Base-by-base conservation (phyloP, 345 rosid genomes). In the Sonneratia alba region DNA sequence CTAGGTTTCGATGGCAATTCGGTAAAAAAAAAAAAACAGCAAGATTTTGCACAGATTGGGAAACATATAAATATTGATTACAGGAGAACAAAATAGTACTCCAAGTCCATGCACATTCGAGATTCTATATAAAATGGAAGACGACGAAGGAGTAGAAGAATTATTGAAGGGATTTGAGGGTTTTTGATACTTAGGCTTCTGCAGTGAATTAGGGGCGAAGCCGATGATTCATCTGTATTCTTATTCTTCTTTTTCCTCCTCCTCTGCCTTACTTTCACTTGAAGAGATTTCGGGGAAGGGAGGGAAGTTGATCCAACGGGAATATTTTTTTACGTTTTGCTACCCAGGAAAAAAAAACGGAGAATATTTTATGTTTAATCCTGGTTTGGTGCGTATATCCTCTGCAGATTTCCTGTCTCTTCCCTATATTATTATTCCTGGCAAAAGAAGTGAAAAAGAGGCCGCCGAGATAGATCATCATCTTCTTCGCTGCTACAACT, bases 1-100 rank as follows among this genome's bases (percentile, higher is more conserved):
- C 79, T 83, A 82, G 94, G 89, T 85, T 89, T 83, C 77, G 80
- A 79, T 78, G 79, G 79, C 74, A 81, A 78, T 81, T 76, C 73
- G 76, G 82, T 70, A 75, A 80, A 75, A 67, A 75, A 80, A 75
- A 67, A 45, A 69, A 69, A 18, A n/a, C 16, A 12, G 15, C 53
- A 48, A 48, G 56, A 36, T 24, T 47, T 42, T 24, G 71, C 6
- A 55, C 67, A 64, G 36, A 9, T 3, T 72, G 76, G 40, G 65
- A 71, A 70, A 73, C 22, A 6, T 9, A 53, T 6, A 53, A 18
- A 22, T 6, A 21, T 22, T 59, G 57, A 19, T 40, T 16, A 66
- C 15, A 40, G 22, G 6, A 7, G 27, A 64, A 14, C 32, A n/a
- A 24, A 67, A 9, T 3, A 66, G 68, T 37, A 14, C 22, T 37